A percentile compares a stretch with the other conserved stretches of the same genome.
These are phyloP conservation scores for Raphanus hybrid DNA, from an alignment of 441 rosid genomes.

Conservation along the genomic window DNA sequence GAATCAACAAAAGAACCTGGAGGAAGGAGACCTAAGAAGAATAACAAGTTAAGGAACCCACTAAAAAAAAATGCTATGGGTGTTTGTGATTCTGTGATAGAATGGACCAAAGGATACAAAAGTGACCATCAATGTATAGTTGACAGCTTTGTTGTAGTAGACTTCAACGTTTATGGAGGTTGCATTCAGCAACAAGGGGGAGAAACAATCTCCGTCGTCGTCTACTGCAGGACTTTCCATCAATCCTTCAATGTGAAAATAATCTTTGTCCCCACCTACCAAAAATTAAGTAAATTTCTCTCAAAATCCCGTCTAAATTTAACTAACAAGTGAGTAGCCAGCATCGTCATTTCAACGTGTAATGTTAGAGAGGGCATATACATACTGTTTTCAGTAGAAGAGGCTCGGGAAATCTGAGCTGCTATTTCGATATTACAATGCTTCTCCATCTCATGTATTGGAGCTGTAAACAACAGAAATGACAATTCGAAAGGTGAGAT, in stretches of 20 bases:
- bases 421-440: constrained; percentile 95
- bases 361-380: constrained; percentile 28
- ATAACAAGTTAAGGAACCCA: constrained; percentile 62
- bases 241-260: constrained; percentile 82
- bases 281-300: constrained; percentile 12
- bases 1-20: constrained; percentile 90
- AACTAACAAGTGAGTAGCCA: not conserved
- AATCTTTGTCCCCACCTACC: constrained; percentile 79
- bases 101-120: constrained; percentile 82
- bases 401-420: constrained; percentile 72
- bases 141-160: constrained; percentile 98
- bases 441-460: constrained; percentile 92
- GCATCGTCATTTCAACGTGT: constrained; percentile 11
- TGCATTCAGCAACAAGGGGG: constrained; percentile 83
- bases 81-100: not conserved
- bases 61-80: not conserved
- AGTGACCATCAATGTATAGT: constrained; percentile 98
- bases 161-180: constrained; percentile 95
- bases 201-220: constrained; percentile 93
- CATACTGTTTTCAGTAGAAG: constrained; percentile 58
- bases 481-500: constrained; percentile 12
- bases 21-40: constrained; percentile 82
- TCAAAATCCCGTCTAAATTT: not conserved
- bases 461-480: constrained; percentile 62
- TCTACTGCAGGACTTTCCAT: constrained; percentile 96